phyloP scores from a whole-genome alignment of 2,329 filamentous ascomycete species.

The Colletotrichum sublineola region DNA sequence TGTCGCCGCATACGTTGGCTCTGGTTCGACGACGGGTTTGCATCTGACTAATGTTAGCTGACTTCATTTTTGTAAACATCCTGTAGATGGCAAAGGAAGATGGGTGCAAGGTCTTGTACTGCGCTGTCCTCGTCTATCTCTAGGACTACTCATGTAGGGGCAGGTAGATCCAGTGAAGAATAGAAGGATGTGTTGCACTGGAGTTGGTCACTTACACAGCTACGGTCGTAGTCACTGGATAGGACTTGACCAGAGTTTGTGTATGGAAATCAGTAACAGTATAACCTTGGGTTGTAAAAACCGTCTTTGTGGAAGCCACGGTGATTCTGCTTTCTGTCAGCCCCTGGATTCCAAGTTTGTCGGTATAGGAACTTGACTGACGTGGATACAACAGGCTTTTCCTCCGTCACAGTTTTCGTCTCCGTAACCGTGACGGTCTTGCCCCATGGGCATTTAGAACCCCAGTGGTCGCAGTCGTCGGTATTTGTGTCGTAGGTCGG shows the following conservation, averaged over 20 bases:
- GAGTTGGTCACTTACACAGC: slow-evolving; percentile 27
- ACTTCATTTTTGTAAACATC: neutral
- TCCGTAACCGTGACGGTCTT: slow-evolving; percentile 34
- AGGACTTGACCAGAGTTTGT: slow-evolving; percentile 29
- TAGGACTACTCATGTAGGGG: neutral
- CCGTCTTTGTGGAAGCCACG: slow-evolving; percentile 30
- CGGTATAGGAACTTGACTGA: neutral
- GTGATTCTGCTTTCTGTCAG: slow-evolving; percentile 18
- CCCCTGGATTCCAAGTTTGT: no score
- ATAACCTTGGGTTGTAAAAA: slow-evolving; percentile 33
- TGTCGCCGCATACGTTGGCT: slow-evolving; percentile 12
- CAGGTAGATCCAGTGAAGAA: no score
- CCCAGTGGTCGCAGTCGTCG: slow-evolving; percentile 35
- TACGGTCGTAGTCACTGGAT: slow-evolving; percentile 42
- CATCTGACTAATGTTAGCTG: slow-evolving; percentile 23
- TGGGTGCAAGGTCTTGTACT: neutral
- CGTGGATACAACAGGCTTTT: slow-evolving; percentile 29
- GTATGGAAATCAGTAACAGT: slow-evolving; percentile 38
- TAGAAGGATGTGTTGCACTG: neutral
- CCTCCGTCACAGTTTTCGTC: slow-evolving; percentile 12
- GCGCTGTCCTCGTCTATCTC: neutral
- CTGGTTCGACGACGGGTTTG: slow-evolving; percentile 16
- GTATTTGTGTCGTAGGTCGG: slow-evolving; percentile 30
- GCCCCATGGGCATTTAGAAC: slow-evolving; percentile 36
- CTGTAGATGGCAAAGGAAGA: neutral